Base-by-base conservation (phyloP, 2,329 filamentous ascomycete genomes). In the Diaporthe vaccinii region DNA sequence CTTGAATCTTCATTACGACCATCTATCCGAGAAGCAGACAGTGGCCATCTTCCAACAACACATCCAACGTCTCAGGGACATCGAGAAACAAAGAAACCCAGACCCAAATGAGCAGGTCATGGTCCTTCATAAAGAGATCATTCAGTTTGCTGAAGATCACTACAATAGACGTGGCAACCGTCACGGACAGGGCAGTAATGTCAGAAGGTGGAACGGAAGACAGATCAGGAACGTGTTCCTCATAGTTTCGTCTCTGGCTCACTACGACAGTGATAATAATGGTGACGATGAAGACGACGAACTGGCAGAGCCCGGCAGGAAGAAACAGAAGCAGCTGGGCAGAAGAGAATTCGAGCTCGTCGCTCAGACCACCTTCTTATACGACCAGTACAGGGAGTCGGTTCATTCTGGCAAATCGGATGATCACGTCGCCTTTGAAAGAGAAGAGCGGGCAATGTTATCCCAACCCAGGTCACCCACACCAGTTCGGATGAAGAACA, bases 181-280 rank as follows among this genome's bases (percentile, higher is more conserved):
- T 8, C 39, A 69, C 12, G 53, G 61, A 22, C 68, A 80, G 73
- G 41, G 61, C 2, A 22, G 41, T 25, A 44, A 51, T 5, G n/a
- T 51, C 15, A 81, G 81, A 78, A 59, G 62, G 22, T 84, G 82
- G 80, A 82, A 82, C 71, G 78, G 81, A 25, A 78, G 81, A 41
- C 82, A 84, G 80, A 84, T 83, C 71, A 79, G 81, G 17, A 83
- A 83, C 53, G 81, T 81, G 1, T 83, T 83, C 78, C 80, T 82
- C 75, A 82, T 82, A 71, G 80, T 81, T 25, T 49, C 72, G 4
- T 68, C 75, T 1, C 51, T 76, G 7, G 67, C 72, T 4, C 46
- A 71, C 41, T 71, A 62, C 9, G 71, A 74, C 9, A 39, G n/a
- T 22, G 65, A 67, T 2, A 22, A 44, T 5, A 39, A 58, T 1